Evolutionary conservation across 129 eudicot genomes (phyloP).

Genomic region (Helianthus tuberosus): DNA sequence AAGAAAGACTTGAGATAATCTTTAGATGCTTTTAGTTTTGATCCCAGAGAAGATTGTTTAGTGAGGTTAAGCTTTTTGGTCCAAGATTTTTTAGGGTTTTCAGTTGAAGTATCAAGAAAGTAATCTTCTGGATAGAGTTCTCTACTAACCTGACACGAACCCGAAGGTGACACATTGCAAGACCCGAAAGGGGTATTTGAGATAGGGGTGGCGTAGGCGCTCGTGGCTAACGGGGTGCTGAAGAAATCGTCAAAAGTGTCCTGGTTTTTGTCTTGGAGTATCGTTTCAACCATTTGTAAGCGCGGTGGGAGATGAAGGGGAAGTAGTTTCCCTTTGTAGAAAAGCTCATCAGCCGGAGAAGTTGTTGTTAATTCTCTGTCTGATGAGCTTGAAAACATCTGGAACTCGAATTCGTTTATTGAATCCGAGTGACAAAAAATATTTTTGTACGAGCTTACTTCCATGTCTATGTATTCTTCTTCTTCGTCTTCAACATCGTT

Average conservation of each 20-base stretch:
- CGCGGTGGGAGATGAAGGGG: constrained; percentile 91
- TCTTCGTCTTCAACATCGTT: constrained; percentile 29
- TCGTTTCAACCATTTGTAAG: constrained; percentile 72
- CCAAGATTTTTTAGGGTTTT: constrained; percentile 66
- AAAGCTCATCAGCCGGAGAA: constrained; percentile 94
- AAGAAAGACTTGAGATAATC: constrained; percentile 74
- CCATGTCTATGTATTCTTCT: constrained; percentile 89
- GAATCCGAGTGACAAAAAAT: constrained; percentile 40
- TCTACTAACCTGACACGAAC: constrained; percentile 75
- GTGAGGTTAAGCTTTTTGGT: constrained; percentile 60
- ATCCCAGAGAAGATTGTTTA: constrained; percentile 55
- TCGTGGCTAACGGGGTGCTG: constrained; percentile 60
- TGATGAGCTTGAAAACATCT: constrained; percentile 71
- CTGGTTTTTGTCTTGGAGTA: constrained; percentile 48
- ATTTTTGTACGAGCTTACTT: constrained; percentile 47
- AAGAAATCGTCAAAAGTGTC: constrained; percentile 49
- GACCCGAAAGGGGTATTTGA: constrained; percentile 75
- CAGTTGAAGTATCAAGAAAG: constrained; percentile 37
- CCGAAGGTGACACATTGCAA: constrained; percentile 73
- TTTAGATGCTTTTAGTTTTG: constrained; percentile 63
- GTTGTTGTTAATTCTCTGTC: constrained; percentile 60
- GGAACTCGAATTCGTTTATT: constrained; percentile 72
- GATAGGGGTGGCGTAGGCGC: constrained; percentile 44
- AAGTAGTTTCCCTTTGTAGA: constrained; percentile 91
- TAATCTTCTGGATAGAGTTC: constrained; percentile 78